A percentile compares a stretch with the other conserved stretches of the same genome.
Evolutionary conservation across 441 rosid genomes (phyloP).

Genomic region (Capsella rubella): DNA sequence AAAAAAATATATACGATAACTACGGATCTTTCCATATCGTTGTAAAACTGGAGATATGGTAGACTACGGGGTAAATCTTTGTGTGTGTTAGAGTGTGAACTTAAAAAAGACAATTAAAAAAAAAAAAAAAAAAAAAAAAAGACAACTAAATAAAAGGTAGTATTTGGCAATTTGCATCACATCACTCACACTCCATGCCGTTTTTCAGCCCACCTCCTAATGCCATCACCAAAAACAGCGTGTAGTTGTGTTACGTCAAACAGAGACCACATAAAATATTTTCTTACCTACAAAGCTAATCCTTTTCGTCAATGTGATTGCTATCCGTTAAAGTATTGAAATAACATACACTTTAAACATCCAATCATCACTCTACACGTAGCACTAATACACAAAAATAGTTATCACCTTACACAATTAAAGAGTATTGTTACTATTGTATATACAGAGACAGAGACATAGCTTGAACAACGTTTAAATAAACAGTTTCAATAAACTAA

Average conservation of each 20-base stretch:
- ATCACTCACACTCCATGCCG: too few relatives aligned
- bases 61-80: too few relatives aligned
- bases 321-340: neutral
- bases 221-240: neutral
- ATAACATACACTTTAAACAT: neutral
- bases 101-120: too few relatives aligned
- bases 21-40: too few relatives aligned
- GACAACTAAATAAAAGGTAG: too few relatives aligned
- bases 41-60: too few relatives aligned
- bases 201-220: neutral
- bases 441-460: neutral
- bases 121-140: too few relatives aligned
- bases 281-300: neutral
- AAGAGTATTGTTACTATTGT: neutral
- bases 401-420: neutral
- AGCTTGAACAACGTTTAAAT: neutral
- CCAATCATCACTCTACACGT: neutral
- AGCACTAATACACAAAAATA: slow-evolving; percentile 1
- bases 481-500: neutral
- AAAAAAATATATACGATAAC: too few relatives aligned
- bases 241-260: neutral
- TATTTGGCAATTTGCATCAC: too few relatives aligned
- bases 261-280: neutral
- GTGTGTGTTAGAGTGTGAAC: too few relatives aligned
- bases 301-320: neutral